Conservation (phyloP, 139 green algal genomes). For the Mesotaenium endlicherianum region DNA sequence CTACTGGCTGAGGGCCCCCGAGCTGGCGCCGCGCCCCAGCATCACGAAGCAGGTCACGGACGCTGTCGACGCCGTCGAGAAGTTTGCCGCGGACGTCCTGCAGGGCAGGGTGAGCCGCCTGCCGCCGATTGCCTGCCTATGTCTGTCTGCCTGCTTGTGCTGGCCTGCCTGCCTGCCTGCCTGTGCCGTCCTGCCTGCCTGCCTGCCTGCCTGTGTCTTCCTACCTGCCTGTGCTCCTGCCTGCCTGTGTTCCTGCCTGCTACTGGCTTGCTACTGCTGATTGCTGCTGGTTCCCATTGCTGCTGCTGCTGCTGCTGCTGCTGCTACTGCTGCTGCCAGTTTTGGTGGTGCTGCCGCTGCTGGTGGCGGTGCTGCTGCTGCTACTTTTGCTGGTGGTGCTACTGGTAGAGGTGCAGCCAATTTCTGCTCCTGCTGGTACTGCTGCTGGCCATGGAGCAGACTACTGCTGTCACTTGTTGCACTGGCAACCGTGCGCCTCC, state of each 20-base stretch:
- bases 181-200: background rate
- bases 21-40: conserved; percentile 6
- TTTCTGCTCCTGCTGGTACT: no score
- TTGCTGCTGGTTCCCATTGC: background rate
- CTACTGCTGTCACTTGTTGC: no score
- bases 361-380: no score
- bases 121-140: no score
- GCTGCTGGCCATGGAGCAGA: no score
- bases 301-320: background rate
- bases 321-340: background rate
- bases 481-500: no score
- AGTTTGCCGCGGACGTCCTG: conserved; percentile 19
- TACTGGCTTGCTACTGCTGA: background rate
- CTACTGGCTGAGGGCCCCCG: conserved; percentile 37
- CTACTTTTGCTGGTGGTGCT: no score
- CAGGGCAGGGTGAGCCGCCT: conserved; percentile 30
- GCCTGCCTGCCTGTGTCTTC: background rate
- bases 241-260: background rate
- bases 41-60: conserved; percentile 18
- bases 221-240: background rate
- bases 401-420: no score
- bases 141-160: no score
- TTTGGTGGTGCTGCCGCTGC: no score
- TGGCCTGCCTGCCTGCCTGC: background rate
- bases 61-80: conserved; percentile 1